A percentile compares a stretch with the other conserved stretches of the same genome.
These are phyloP conservation scores for Sarocladiaceae sp. DNA, from an alignment of 2,329 filamentous ascomycete species.

Conservation along the genomic window DNA sequence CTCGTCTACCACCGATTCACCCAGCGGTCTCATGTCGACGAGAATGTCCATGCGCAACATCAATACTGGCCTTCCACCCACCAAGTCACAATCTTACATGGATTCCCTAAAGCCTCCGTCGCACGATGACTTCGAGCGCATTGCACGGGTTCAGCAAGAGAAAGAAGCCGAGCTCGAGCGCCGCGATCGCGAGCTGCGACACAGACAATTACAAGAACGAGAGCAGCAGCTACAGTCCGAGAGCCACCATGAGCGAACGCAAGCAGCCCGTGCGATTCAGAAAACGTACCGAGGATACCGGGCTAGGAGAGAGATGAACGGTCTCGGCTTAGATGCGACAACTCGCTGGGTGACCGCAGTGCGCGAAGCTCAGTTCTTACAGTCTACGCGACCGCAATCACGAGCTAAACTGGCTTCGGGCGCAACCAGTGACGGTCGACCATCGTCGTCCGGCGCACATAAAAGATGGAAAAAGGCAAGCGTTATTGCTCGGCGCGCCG, in stretches of 20 bases:
- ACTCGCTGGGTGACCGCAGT: slow-evolving; percentile 66
- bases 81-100: slow-evolving; percentile 38
- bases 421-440: neutral
- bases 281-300: slow-evolving; percentile 74
- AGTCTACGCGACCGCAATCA: slow-evolving; percentile 38
- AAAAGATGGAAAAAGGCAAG: slow-evolving; percentile 72
- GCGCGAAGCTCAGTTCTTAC: slow-evolving; percentile 49
- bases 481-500: slow-evolving; percentile 64
- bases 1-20: neutral
- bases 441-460: slow-evolving; percentile 37
- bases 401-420: slow-evolving; percentile 18
- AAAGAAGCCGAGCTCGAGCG: slow-evolving; percentile 38
- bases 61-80: slow-evolving; percentile 4
- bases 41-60: slow-evolving; percentile 3
- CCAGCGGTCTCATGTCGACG: neutral
- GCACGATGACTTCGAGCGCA: slow-evolving; percentile 38
- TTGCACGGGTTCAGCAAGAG: slow-evolving; percentile 41
- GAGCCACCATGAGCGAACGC: slow-evolving; percentile 21
- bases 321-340: slow-evolving; percentile 61
- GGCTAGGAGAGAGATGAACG: slow-evolving; percentile 62
- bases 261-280: slow-evolving; percentile 55
- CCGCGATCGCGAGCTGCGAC: slow-evolving; percentile 30
- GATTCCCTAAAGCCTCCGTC: slow-evolving; percentile 44
- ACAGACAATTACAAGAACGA: slow-evolving; percentile 27
- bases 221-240: slow-evolving; percentile 15